phyloP scores from a whole-genome alignment of 2,329 filamentous ascomycete genomes.

The Didymella glomerata region DNA sequence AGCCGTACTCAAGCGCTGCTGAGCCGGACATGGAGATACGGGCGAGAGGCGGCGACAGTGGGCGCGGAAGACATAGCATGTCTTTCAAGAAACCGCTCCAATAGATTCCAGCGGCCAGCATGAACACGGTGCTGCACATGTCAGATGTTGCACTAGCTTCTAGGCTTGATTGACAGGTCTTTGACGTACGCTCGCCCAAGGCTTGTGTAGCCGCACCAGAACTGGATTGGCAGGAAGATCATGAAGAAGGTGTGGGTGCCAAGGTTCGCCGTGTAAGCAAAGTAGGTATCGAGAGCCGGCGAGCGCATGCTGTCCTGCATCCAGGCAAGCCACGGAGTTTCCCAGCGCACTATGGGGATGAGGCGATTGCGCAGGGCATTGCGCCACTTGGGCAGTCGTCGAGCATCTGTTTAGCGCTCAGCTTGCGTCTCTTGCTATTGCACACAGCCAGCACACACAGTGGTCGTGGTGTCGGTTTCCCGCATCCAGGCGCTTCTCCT shows the following conservation, averaged over 20 bases:
- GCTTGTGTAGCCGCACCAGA: conserved; percentile 91
- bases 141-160: conserved; percentile 26
- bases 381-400: conserved; percentile 85
- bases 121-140: conserved; percentile 55
- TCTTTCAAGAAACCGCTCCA: conserved; percentile 92
- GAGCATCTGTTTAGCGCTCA: conserved; percentile 69
- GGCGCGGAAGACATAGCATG: conserved; percentile 88
- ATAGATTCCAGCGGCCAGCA: conserved; percentile 73
- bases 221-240: conserved; percentile 90
- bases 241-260: conserved; percentile 98
- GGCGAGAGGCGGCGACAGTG: conserved; percentile 88
- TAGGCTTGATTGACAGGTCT: conserved; percentile 9
- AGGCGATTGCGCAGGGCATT: conserved; percentile 82
- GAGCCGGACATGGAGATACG: conserved; percentile 98
- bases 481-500: conserved; percentile 64
- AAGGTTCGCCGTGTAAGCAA: conserved; percentile 96
- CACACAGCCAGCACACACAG: conserved; percentile 48
- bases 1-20: conserved; percentile 93
- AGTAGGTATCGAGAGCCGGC: conserved; percentile 91
- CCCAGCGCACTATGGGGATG: conserved; percentile 88
- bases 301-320: conserved; percentile 83
- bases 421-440: conserved; percentile 21
- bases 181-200: conserved; percentile 82
- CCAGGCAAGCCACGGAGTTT: conserved; percentile 91
- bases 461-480: conserved; percentile 79